Evolutionary conservation across 2,329 filamentous ascomycete genomes (phyloP).

Genomic region (Colletotrichum sp.): DNA sequence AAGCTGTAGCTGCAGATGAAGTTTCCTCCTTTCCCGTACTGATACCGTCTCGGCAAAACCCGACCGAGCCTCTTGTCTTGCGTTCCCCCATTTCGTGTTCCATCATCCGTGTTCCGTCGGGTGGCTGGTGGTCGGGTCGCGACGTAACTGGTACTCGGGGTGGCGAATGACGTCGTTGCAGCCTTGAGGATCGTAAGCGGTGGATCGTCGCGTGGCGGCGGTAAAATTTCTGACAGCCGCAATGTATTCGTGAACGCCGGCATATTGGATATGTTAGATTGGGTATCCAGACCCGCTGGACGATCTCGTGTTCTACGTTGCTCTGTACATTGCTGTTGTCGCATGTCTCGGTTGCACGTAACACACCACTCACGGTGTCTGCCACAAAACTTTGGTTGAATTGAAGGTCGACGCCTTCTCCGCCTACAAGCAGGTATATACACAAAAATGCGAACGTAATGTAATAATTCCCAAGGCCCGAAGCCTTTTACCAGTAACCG

Average conservation of each 20-base stretch:
- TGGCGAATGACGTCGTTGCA: conserved; percentile 18
- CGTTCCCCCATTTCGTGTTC: neutral
- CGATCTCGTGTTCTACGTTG: neutral
- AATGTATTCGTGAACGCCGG: neutral
- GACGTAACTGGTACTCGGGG: neutral
- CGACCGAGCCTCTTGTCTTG: neutral
- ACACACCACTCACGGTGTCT: neutral
- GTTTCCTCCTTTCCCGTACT: neutral
- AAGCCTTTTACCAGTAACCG: neutral
- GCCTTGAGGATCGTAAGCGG: neutral
- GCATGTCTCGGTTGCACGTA: neutral
- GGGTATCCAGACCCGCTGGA: neutral
- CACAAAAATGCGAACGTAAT: conserved; percentile 5
- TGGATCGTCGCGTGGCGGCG: neutral
- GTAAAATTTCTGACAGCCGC: neutral
- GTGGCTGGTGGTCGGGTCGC: neutral
- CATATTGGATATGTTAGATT: neutral
- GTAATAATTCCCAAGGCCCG: neutral
- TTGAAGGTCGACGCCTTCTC: neutral
- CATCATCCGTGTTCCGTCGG: neutral
- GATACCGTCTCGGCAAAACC: neutral
- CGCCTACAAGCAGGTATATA: conserved; percentile 7
- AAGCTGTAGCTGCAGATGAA: neutral
- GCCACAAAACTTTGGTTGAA: neutral
- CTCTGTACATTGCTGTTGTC: neutral